These are phyloP conservation scores for Mycena crocata DNA, from an alignment of 768 basidiomycete genomes.

Conservation along the genomic window DNA sequence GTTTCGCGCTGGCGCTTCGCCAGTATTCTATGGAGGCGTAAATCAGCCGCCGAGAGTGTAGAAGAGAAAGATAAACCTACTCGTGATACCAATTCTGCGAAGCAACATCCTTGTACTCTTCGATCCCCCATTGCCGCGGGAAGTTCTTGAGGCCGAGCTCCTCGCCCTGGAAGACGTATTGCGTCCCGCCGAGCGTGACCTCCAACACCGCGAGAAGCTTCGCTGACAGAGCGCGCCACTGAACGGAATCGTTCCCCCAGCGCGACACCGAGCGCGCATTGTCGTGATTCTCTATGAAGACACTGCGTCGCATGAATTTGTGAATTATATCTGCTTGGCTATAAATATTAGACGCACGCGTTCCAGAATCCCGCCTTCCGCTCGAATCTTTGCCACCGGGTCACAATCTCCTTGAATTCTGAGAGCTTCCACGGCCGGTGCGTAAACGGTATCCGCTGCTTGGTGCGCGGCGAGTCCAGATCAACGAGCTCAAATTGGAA, in stretches of 20 bases:
- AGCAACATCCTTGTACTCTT: constrained; percentile 80
- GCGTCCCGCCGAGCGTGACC: constrained; percentile 70
- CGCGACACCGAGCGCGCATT: constrained; percentile 72
- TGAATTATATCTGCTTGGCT: not conserved
- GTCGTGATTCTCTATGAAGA: constrained; percentile 80
- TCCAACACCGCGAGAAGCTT: constrained; percentile 76
- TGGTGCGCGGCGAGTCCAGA: constrained; percentile 60
- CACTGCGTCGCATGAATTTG: constrained; percentile 44
- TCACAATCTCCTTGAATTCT: constrained; percentile 61
- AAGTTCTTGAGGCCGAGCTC: constrained; percentile 78
- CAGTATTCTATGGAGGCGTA: constrained; percentile 47
- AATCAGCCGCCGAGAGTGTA: constrained; percentile 1
- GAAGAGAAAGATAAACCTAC: constrained; percentile 51
- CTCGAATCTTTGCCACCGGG: constrained; percentile 69
- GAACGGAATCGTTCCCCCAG: constrained; percentile 69
- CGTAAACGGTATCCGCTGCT: constrained; percentile 51
- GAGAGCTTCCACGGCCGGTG: constrained; percentile 62
- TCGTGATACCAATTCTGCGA: constrained; percentile 68
- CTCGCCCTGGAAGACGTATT: constrained; percentile 82
- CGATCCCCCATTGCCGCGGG: constrained; percentile 70
- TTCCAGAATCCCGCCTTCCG: constrained; percentile 76
- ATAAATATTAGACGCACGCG: constrained; percentile 54
- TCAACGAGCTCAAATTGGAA: constrained; percentile 75
- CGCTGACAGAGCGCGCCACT: constrained; percentile 68
- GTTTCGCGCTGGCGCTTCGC: constrained; percentile 49